Evolutionary conservation across 768 basidiomycete species (phyloP), one percentile per base, ranked within the genome.

Genomic region (Austroboletus eburneus): DNA sequence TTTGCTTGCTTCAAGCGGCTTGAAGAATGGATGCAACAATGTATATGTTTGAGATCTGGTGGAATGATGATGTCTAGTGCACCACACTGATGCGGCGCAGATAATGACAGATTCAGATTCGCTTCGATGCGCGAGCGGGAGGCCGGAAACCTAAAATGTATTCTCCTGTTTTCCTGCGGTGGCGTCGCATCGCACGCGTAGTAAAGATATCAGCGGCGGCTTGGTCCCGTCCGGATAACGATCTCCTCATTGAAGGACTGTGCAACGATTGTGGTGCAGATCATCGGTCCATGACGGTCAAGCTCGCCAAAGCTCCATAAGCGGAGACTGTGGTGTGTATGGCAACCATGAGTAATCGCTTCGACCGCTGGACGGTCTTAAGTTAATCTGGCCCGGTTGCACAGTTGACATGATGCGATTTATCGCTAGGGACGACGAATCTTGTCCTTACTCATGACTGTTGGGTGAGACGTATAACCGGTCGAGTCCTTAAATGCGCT

Each of bases 1-100:
- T 22, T 51, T 74, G 20, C 59, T 78, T 18, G 25, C 45, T 6
- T 57, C 65, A 25, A 59, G 75, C 9, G 68, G 67, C 6, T 72
- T 30, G 51, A 46, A 27, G 56, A 55, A 39, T 64, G 55, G 58
- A 45, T 39, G 20, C 42, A 34, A 43, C 30, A 54, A 57, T 4
- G 25, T n/a, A 42, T 42, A 8, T 22, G 20, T 32, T 32, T 46
- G 24, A 35, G 33, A 42, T 27, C 12, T 50, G 43, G 39, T n/a
- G 23, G 48, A 48, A 47, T 47, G 34, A 21, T 18, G 32, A 12
- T 43, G 27, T 12, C 7, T 32, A 13, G 42, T 43, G 40, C 42
- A 43, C n/a, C n/a, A 38, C 54, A 35, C 40, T 29, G 21, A n/a
- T 52, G 45, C 43, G 55, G 35, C 51, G 39, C 42, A 61, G 57